Percentiles rank a stretch among this genome's conserved stretches.
These are phyloP conservation scores for Paraleonurus japonicus DNA, from an alignment of 257 asterid species.

Conservation along the genomic window DNA sequence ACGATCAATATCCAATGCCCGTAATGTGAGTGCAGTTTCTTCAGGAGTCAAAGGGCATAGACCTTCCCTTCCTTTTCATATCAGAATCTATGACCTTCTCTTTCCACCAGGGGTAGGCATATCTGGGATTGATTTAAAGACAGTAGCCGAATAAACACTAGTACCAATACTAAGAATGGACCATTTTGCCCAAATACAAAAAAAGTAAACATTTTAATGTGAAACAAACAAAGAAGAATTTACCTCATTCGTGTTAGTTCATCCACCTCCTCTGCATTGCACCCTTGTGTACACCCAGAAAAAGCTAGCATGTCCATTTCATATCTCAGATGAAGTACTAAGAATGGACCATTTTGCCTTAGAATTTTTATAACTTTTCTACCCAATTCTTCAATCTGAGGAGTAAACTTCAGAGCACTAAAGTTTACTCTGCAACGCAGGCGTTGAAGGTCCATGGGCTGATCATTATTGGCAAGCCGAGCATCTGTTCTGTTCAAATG, in stretches of 20 bases:
- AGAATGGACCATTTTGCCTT: constrained; percentile 79
- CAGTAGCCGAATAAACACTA: constrained; percentile 23
- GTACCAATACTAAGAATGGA: not conserved
- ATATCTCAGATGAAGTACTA: constrained; percentile 94
- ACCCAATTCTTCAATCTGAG: constrained; percentile 94
- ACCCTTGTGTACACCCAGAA: constrained; percentile 96
- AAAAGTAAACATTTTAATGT: too few relatives aligned
- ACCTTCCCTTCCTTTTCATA: constrained; percentile 93
- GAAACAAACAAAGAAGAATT: not conserved
- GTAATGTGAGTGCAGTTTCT: constrained; percentile 83
- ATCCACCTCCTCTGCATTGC: constrained; percentile 73
- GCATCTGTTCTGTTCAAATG: constrained; percentile 91
- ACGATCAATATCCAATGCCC: constrained; percentile 77
- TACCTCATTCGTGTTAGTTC: constrained; percentile 96
- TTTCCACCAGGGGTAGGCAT: constrained; percentile 99
- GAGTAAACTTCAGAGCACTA: constrained; percentile 73
- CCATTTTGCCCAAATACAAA: too few relatives aligned
- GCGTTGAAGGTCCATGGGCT: constrained; percentile 84
- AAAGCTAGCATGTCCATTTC: constrained; percentile 99
- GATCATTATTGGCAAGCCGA: constrained; percentile 89
- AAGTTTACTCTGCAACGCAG: constrained; percentile 94
- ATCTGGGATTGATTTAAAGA: constrained; percentile 42
- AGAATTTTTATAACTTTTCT: constrained; percentile 75
- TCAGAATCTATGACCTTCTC: constrained; percentile 91
- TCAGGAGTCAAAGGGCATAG: constrained; percentile 96